Evolutionary conservation across 768 basidiomycete species (phyloP).

Genomic region (Macrocybe gigantea): DNA sequence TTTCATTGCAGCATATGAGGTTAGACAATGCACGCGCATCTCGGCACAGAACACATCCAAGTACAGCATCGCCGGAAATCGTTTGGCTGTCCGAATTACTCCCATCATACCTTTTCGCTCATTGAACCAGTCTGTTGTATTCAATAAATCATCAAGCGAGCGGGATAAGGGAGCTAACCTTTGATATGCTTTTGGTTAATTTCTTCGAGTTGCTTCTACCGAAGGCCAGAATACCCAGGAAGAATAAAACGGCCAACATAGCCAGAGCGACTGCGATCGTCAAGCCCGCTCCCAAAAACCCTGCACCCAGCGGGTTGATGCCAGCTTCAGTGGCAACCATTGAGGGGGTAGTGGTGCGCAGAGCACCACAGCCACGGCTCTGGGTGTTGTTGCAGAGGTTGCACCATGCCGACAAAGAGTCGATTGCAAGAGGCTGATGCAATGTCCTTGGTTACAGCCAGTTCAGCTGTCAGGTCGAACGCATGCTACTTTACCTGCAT

Average conservation of each 20-base stretch:
- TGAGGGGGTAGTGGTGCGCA: slow-evolving; percentile 14
- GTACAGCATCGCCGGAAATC: not conserved
- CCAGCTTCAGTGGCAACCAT: slow-evolving; percentile 24
- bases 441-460: not conserved
- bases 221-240: slow-evolving; percentile 31
- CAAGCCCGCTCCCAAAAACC: slow-evolving; percentile 60
- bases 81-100: not conserved
- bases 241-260: slow-evolving; percentile 30
- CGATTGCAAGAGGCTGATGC: slow-evolving; percentile 40
- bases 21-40: not conserved
- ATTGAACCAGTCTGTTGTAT: too few species aligned
- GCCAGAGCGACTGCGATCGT: slow-evolving; percentile 35
- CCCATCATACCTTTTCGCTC: slow-evolving; percentile 1
- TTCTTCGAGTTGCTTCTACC: too few species aligned
- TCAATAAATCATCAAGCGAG: too few species aligned
- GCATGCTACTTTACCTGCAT: slow-evolving; percentile 20
- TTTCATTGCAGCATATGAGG: not conserved
- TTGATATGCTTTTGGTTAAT: too few species aligned
- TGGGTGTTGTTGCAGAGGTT: slow-evolving; percentile 47
- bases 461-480: not conserved
- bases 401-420: slow-evolving; percentile 56
- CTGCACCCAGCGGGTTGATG: slow-evolving; percentile 56
- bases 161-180: too few species aligned
- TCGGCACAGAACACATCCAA: not conserved
- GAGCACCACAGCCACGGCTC: slow-evolving; percentile 50